phyloP scores from a whole-genome alignment of 2,329 filamentous ascomycete species.

The Geosmithia flava region DNA sequence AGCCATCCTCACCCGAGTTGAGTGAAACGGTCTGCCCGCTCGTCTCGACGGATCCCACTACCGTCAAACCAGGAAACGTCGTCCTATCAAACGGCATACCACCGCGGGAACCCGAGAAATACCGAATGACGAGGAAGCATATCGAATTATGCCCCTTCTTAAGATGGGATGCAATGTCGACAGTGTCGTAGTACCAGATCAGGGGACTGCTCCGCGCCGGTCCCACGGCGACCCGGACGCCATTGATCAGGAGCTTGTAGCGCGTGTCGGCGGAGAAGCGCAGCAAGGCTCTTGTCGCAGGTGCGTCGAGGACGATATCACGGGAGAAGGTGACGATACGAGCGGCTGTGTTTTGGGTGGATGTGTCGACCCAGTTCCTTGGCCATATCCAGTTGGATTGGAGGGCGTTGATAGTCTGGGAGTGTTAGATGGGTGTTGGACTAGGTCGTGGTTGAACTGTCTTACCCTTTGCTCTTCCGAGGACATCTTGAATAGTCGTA shows the following conservation, averaged over 20 bases:
- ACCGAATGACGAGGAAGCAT: neutral
- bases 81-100: constrained; percentile 16
- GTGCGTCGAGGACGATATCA: constrained; percentile 9
- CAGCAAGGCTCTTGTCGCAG: constrained; percentile 5
- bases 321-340: constrained; percentile 17
- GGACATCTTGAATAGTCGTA: neutral
- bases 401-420: constrained; percentile 16
- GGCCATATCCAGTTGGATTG: constrained; percentile 25
- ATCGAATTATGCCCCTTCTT: constrained; percentile 10
- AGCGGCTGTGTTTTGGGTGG: constrained; percentile 16
- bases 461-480: neutral
- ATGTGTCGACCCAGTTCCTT: constrained; percentile 18
- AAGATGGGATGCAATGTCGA: constrained; percentile 14
- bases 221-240: constrained; percentile 18
- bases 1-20: constrained; percentile 6
- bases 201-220: constrained; percentile 19
- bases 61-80: constrained; percentile 13
- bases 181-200: constrained; percentile 19
- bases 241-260: constrained; percentile 28
- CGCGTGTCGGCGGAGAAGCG: constrained; percentile 25
- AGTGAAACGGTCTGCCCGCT: constrained; percentile 3
- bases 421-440: neutral
- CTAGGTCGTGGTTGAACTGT: too few relatives aligned
- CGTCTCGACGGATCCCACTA: constrained; percentile 8
- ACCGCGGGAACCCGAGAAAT: constrained; percentile 10